Base-by-base conservation (phyloP, 169 alveolate species). In the Plasmodium relictum region DNA sequence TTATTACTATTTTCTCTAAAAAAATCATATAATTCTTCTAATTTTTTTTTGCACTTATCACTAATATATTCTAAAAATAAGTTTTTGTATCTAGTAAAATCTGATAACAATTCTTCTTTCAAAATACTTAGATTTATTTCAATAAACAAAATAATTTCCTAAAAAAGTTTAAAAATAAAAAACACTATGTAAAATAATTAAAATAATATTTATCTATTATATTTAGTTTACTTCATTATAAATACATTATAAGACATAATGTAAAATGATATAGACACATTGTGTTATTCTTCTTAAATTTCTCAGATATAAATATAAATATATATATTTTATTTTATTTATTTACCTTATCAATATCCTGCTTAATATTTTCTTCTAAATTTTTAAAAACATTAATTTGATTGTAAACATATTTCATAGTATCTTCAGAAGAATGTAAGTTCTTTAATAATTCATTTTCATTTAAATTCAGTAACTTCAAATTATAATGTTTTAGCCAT, bases 261-360 rank as follows among this genome's bases (percentile, higher is more conserved):
- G 14, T 6, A 12, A 42, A 9, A 12, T 24, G 0, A 18, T 9
- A 31, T 14, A n/a, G 3, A 3, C 3, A 31, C 39, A 31, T 31
- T 31, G 39, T 31, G 3, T 31, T 2, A 31, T 31, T 2, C n/a
- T n/a, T 31, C 39, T 31, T 31, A 31, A 2, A 31, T 31, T 31
- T 31, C 3, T 31, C 3, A 3, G n/a, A n/a, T n/a, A n/a, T n/a
- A n/a, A n/a, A n/a, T n/a, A n/a, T n/a, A n/a, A n/a, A n/a, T n/a
- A n/a, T n/a, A n/a, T n/a, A n/a, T n/a, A n/a, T n/a, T n/a, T 31
- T 1, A 31, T 31, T 31, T 31, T 31, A 2, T 31, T 31, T 31
- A 31, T 45, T 4, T 48, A 83, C 91, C 91, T 83, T 83, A 62
- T 83, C 83, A 18, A 83, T 83, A 20, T 83, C 91, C 37, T 83